phyloP scores from a whole-genome alignment of 768 basidiomycete species.

The Mycena indigotica region DNA sequence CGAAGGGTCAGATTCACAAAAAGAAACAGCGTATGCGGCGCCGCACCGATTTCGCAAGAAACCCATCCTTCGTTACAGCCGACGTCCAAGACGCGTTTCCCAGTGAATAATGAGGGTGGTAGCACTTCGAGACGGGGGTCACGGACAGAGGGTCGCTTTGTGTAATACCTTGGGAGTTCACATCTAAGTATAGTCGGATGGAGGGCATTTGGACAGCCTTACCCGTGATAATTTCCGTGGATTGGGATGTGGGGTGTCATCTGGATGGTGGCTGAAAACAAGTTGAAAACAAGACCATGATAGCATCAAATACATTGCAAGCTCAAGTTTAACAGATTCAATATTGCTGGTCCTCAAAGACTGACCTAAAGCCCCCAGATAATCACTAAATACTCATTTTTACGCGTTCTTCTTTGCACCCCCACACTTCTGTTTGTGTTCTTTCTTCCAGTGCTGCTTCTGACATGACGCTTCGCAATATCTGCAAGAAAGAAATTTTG shows the following conservation, averaged over 20 bases:
- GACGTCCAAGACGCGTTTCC: constrained; percentile 71
- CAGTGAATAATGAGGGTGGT: constrained; percentile 52
- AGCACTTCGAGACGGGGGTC: constrained; percentile 72
- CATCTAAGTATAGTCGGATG: constrained; percentile 34
- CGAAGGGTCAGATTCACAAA: constrained; percentile 2
- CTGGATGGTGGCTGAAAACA: not conserved
- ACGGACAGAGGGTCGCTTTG: constrained; percentile 60
- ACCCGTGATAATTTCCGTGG: constrained; percentile 80
- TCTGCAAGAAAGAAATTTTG: constrained; percentile 23
- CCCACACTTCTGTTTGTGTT: constrained; percentile 26
- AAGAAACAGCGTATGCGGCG: not conserved
- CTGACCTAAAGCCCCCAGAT: no score
- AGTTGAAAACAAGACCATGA: not conserved
- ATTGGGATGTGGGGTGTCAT: constrained; percentile 37
- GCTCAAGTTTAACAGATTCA: no score
- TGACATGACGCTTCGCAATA: constrained; percentile 43
- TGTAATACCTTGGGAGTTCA: no score
- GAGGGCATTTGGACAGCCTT: constrained; percentile 18
- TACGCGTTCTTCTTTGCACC: not conserved
- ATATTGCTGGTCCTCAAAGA: no score
- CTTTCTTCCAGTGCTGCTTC: constrained; percentile 37
- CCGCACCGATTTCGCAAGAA: constrained; percentile 80
- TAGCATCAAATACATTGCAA: no score
- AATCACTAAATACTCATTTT: not conserved
- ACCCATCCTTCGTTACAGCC: constrained; percentile 90